Conservation (phyloP, 225 moss, liverwort and hornwort genomes). For the Sphagnum contortum region DNA sequence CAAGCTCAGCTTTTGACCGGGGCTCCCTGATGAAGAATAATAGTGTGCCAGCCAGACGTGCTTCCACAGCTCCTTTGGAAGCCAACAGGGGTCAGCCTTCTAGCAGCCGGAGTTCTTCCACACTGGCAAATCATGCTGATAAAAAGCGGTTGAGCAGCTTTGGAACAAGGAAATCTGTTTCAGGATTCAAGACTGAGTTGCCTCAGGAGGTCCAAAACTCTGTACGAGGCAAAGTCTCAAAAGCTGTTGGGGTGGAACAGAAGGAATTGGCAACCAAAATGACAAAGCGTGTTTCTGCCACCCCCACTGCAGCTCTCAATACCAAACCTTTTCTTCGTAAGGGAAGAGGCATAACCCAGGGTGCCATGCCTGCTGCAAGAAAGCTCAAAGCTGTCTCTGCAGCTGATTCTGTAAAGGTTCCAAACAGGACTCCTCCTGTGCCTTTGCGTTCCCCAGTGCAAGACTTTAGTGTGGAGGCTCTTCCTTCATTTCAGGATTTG, state of each 20-base stretch:
- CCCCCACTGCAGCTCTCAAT: slow-evolving; percentile 35
- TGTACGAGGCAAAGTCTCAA: slow-evolving; percentile 37
- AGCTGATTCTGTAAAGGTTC: slow-evolving; percentile 15
- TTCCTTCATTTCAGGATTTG: too few relatives aligned
- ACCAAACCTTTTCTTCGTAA: slow-evolving; percentile 91
- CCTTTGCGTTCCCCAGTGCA: too few relatives aligned
- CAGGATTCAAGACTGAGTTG: slow-evolving; percentile 18
- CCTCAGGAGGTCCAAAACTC: slow-evolving; percentile 15
- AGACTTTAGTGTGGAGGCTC: too few relatives aligned
- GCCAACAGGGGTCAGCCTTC: slow-evolving; percentile 42
- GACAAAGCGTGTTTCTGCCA: slow-evolving; percentile 33
- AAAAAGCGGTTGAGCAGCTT: too few relatives aligned
- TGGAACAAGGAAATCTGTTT: too few relatives aligned
- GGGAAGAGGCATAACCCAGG: slow-evolving; percentile 86
- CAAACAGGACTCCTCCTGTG: too few relatives aligned
- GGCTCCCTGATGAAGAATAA: slow-evolving; percentile 60
- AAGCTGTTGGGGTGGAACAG: slow-evolving; percentile 27
- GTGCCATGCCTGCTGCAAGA: slow-evolving; percentile 60
- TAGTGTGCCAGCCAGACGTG: slow-evolving; percentile 43
- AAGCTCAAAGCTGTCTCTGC: slow-evolving; percentile 65
- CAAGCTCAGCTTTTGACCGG: slow-evolving; percentile 47
- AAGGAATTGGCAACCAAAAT: slow-evolving; percentile 15
- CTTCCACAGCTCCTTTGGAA: slow-evolving; percentile 42
- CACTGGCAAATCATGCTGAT: too few relatives aligned
- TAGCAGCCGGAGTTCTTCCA: neutral